Conservation (phyloP, 192 early-diverging fungal genomes). For the Linnemannia hyalina region DNA sequence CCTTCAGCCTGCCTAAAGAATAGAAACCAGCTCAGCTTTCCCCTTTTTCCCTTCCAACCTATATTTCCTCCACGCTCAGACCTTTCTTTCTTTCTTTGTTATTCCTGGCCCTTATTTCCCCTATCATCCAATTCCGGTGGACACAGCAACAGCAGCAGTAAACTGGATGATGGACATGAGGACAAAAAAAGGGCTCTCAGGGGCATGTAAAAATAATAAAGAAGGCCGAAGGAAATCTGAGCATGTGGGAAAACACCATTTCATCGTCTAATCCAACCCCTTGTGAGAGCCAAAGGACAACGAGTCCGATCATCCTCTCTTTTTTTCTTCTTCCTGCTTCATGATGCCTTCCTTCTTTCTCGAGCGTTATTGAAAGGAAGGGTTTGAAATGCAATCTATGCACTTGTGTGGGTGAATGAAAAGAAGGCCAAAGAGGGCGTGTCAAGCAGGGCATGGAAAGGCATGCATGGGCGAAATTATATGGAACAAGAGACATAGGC, state of each 20-base stretch:
- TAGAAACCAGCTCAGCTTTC: background rate
- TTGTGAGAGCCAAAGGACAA: constrained; percentile 6
- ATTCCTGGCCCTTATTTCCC: background rate
- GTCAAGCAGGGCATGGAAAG: too few relatives aligned
- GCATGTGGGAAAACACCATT: background rate
- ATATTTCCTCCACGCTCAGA: constrained; percentile 15
- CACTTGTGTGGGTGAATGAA: background rate
- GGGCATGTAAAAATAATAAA: background rate
- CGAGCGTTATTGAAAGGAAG: background rate
- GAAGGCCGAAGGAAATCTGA: background rate
- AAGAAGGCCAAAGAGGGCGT: background rate
- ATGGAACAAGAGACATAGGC: background rate
- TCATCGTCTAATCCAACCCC: background rate
- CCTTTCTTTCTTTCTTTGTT: too few relatives aligned
- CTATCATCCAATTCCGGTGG: constrained; percentile 1
- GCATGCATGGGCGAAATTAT: background rate
- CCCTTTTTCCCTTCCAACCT: background rate
- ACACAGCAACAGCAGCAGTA: too few relatives aligned
- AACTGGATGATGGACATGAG: background rate
- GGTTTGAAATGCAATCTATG: background rate
- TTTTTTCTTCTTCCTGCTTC: too few relatives aligned
- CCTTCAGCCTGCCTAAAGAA: background rate
- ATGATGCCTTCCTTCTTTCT: background rate
- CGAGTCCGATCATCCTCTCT: constrained; percentile 16
- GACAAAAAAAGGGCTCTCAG: background rate